phyloP scores from a whole-genome alignment of 78 protist species.

The Cyanophora paradoxa region DNA sequence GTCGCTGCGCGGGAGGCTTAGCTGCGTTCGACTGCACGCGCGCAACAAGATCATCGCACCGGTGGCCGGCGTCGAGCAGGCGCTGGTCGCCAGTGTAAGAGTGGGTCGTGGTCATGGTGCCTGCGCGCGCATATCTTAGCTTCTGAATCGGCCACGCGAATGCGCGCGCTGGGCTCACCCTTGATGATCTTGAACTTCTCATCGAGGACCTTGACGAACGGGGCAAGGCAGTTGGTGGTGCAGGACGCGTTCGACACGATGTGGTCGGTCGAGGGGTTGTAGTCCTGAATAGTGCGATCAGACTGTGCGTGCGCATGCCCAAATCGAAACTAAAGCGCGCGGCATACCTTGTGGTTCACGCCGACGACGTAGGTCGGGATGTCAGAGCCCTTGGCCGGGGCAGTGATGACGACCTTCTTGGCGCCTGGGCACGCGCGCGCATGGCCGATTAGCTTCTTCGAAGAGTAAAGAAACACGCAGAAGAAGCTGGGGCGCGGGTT shows the following conservation, averaged over 20 bases:
- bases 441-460: too few species aligned
- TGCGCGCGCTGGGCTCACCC: too few species aligned
- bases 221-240: conserved; percentile 99
- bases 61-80: conserved; percentile 51
- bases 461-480: not conserved
- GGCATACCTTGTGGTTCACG: conserved; percentile 83
- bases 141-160: too few species aligned
- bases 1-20: conserved; percentile 34
- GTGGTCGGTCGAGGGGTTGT: not conserved
- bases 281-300: not conserved
- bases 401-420: conserved; percentile 97
- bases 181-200: conserved; percentile 88
- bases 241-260: conserved; percentile 95
- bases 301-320: not conserved
- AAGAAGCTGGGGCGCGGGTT: not conserved
- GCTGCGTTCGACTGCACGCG: too few species aligned
- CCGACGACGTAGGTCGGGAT: conserved; percentile 96
- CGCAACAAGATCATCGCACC: too few species aligned
- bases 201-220: conserved; percentile 90
- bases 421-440: too few species aligned
- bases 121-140: too few species aligned
- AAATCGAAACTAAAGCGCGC: not conserved
- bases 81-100: conserved; percentile 64
- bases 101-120: conserved; percentile 72
- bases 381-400: conserved; percentile 86